Base-by-base conservation (phyloP, 1,284 basidiomycete genomes). In the Boletus semigastroideus region DNA sequence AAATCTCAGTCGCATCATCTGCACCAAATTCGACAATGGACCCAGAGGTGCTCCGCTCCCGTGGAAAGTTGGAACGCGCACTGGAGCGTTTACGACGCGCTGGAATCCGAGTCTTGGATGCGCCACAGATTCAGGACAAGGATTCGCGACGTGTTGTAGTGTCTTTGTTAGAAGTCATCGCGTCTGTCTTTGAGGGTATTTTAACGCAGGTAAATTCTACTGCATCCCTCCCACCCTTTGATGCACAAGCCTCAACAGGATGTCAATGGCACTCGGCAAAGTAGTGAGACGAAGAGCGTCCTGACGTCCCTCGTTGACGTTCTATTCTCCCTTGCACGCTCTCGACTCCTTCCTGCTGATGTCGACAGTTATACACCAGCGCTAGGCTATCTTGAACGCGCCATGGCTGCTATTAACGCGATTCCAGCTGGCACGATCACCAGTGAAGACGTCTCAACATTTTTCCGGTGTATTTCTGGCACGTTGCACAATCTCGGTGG, bases 401-500 rank as follows among this genome's bases (percentile, higher is more conserved):
- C 82, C 0, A 52, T 67, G 3, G 52, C 57, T 16, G 64, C 77
- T 30, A 62, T 84, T 27, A 51, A 59, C 19, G 52, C 56, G 20
- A 45, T 45, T 14, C 36, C 47, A 6, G 19, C 40, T 8, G 37
- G 41, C n/a, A 27, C n/a, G 20, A 56, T 59, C 16, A 27, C 48
- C 14, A 5, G 31, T 13, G 51, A 65, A n/a, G 72, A 73, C n/a
- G 47, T 61, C 9, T 74, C 82, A 1, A 85, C 85, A 49, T 82
- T 80, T 54, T 60, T 78, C 4, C 82, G 87, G 14, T 88, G 85
- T 58, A 69, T 86, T 5, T 84, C 86, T 5, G 85, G 83, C 2
- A 82, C 83, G 6, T 82, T 83, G 55, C 80, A 88, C 56, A 85
- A 84, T 60, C 60, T 86, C 1, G 85, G 80, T 5, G 83, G 82